Base-by-base conservation (phyloP, 2,329 filamentous ascomycete genomes). In the Purpureocillium lavendulum region DNA sequence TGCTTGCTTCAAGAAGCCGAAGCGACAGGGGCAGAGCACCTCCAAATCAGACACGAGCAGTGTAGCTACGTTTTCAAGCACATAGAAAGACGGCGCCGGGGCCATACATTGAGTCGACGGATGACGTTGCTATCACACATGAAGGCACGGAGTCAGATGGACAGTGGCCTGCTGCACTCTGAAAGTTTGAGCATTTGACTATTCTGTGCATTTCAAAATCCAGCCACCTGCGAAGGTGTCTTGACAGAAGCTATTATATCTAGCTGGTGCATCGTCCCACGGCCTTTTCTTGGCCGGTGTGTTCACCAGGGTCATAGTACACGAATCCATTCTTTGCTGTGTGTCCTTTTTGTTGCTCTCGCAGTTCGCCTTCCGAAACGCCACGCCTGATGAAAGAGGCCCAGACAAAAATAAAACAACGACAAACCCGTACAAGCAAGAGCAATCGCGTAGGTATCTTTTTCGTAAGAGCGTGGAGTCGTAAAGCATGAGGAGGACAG, bases 1-100 rank as follows among this genome's bases (percentile, higher is more conserved):
- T 67, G 78, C 81, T n/a, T 89, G 85, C 59, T 90, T 90, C 58
- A 81, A 75, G 59, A 84, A 82, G 60, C 67, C 68, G 15, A 75
- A 76, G 58, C 62, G 70, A 45, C 56, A 62, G 10, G 61, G 59
- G 1, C 53, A 56, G 16, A 49, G 48, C 3, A 46, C 53, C 7
- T 53, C 53, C 30, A 53, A 61, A 36, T 54, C 54, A n/a, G 59
- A 61, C 24, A 58, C 57, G 17, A 53, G 56, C 6, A 42, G 39
- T 6, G 32, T 38, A 33, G 28, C 32, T 12, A 21, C 10, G 12
- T 13, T 15, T 30, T n/a, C 16, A 33, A 29, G 16, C 15, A 28
- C 30, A 17, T 36, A 14, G 14, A n/a, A n/a, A 32, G 18, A n/a
- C n/a, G n/a, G n/a, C n/a, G n/a, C n/a, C n/a, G n/a, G n/a, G n/a